These are phyloP conservation scores for Rhodotorula babjevae DNA, from an alignment of 768 basidiomycete species.

Conservation along the genomic window DNA sequence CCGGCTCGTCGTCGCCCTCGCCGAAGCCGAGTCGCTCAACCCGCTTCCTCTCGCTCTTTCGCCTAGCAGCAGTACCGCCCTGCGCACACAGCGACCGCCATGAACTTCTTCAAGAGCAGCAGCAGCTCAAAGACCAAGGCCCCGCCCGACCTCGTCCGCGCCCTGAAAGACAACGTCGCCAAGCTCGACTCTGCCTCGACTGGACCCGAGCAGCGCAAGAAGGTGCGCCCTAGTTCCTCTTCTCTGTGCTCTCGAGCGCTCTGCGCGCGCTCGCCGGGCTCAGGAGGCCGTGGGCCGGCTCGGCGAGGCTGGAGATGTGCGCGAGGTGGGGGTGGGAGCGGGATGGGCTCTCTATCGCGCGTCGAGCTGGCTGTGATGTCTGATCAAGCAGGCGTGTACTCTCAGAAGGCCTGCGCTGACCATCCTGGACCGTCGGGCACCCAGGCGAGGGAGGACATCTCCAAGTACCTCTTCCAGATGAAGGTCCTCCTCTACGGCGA, in stretches of 20 bases:
- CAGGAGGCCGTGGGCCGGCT: not conserved
- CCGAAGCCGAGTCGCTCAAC: not conserved
- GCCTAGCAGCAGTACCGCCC: not conserved
- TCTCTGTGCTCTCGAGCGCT: too few relatives aligned
- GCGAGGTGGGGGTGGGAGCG: slow-evolving; percentile 4
- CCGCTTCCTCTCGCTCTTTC: too few relatives aligned
- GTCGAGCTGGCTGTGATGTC: too few relatives aligned
- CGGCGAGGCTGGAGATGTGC: not conserved
- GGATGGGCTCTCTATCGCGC: too few relatives aligned
- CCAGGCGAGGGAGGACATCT: slow-evolving; percentile 82
- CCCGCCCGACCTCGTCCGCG: slow-evolving; percentile 79
- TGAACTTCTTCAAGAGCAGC: slow-evolving; percentile 80
- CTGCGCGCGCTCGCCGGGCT: too few relatives aligned
- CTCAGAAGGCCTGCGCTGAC: not conserved
- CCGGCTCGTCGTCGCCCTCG: too few relatives aligned
- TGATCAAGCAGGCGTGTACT: not conserved
- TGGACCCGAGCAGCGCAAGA: slow-evolving; percentile 69
- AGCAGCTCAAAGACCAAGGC: slow-evolving; percentile 60
- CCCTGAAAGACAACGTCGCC: slow-evolving; percentile 71
- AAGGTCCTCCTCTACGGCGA: slow-evolving; percentile 83
- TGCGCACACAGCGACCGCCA: slow-evolving; percentile 42
- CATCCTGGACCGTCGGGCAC: too few relatives aligned
- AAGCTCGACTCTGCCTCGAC: slow-evolving; percentile 69
- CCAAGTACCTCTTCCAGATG: slow-evolving; percentile 83
- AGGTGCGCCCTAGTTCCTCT: slow-evolving; percentile 54